Evolutionary conservation across 495 filamentous ascomycete genomes (phyloP), one percentile per base, ranked within the genome.

Genomic region (Chaetomium tenue): DNA sequence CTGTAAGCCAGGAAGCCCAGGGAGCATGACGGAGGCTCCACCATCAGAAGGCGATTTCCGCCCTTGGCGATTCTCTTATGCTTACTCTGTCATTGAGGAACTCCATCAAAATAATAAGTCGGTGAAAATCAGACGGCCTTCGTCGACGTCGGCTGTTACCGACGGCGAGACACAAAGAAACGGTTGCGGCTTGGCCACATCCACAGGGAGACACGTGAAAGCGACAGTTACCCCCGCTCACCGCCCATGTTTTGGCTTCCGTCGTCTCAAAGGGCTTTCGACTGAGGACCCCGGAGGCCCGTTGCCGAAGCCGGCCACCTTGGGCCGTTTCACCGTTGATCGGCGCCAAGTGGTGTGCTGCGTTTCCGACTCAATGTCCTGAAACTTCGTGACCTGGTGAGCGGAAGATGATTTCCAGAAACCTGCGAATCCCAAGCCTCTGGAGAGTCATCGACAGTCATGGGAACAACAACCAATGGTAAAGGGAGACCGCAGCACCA

Each of bases 351-450:
- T 60, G 44, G 20, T 22, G 42, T 37, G 39, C 15, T 26, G 54
- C 12, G 54, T 57, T 57, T 57, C 54, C 54, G 54, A 42, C 23
- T 30, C 42, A 23, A n/a, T 5, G 16, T 60, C 44, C 26, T 60
- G 58, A 60, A 51, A 51, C 58, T 20, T 7, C n/a, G 9, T n/a
- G 23, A 12, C 30, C 23, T 37, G 33, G 5, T 37, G 18, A 9
- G 46, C 47, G 46, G 46, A 39, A 52, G 28, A 25, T 9, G 30
- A 39, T 59, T 33, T 15, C 57, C 57, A 58, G 7, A 26, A 20
- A 37, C 15, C 28, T 58, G 55, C 15, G 33, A 42, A 12, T 13
- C 33, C 20, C 33, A n/a, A 40, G 5, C 0, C n/a, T 15, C 16
- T 20, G 18, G 16, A 54, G 8, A 15, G 3, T 28, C 53, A 33